Evolutionary conservation across 805 yeast genomes (phyloP), one percentile per base, ranked within the genome.

Genomic region (Candida xiaguanensis): DNA sequence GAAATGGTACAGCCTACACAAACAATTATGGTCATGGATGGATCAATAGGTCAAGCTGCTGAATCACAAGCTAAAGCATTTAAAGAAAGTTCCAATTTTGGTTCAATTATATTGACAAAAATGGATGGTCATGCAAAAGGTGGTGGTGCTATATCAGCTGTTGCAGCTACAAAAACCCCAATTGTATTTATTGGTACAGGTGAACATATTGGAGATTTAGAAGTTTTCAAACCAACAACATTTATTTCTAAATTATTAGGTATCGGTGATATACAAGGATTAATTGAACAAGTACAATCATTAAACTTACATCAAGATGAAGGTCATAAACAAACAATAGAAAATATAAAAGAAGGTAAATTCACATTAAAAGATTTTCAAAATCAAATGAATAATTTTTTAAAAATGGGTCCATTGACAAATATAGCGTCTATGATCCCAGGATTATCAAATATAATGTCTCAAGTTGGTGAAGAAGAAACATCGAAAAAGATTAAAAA

Each of bases 71-170:
- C 96, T 4, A 77, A 75, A 54, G 99, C 99, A 0, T 91, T 91
- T 68, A 93, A 91, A 62, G 96, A 90, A 38, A 78, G 90, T 23
- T 73, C 96, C 4, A 82, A 91, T 56, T 93, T 93, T 56, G 99
- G 99, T 52, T 89, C 97, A 18, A 91, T 91, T 47, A 84, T 91
- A 43, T 74, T 91, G 56, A 91, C 99, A 16, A 91, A 91, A 61
- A 81, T 91, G 95, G 99, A 91, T 64, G 98, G 98, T 38, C 97
- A 93, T 55, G 99, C 98, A 27, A 91, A 85, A 65, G 99, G 99
- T 61, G 99, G 99, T 67, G 99, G 99, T 72, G 99, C 99, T 22
- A 90, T 91, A 39, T 88, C 96, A 28, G 99, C 99, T 0, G 97
- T 91, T 39, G 99, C 99, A 2, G 93, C 96, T 2, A 91, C 98